Evolutionary conservation across 2,329 filamentous ascomycete genomes (phyloP).

Genomic region (Fusarium nematophilum): DNA sequence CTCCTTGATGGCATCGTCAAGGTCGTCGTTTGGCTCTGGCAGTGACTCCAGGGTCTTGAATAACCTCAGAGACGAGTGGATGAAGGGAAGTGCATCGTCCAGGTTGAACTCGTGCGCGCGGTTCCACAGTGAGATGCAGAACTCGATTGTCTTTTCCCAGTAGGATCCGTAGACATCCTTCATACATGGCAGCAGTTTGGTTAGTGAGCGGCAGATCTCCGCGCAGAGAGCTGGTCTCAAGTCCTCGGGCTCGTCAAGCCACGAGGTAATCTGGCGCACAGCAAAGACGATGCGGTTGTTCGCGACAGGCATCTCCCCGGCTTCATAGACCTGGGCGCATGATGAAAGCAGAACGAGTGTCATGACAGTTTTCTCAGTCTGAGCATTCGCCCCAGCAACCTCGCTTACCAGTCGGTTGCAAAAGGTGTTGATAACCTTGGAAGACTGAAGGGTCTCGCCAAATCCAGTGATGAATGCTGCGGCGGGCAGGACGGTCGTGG

Average conservation of each 20-base stretch:
- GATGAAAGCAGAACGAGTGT: conserved; percentile 66
- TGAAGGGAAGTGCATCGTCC: conserved; percentile 67
- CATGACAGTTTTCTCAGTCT: conserved; percentile 58
- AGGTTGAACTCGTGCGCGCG: conserved; percentile 55
- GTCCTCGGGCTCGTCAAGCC: conserved; percentile 67
- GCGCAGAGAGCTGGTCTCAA: conserved; percentile 58
- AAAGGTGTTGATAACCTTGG: conserved; percentile 62
- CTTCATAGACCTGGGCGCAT: conserved; percentile 63
- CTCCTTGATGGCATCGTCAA: conserved; percentile 78
- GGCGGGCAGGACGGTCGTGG: conserved; percentile 60
- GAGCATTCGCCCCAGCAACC: conserved; percentile 60
- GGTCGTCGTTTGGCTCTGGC: conserved; percentile 84
- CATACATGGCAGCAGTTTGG: conserved; percentile 76
- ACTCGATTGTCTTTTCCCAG: conserved; percentile 76
- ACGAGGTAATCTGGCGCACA: conserved; percentile 80
- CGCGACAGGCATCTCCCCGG: conserved; percentile 65
- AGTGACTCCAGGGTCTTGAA: conserved; percentile 71
- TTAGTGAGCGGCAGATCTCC: conserved; percentile 67
- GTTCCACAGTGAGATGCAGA: conserved; percentile 69
- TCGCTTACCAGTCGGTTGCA: conserved; percentile 72
- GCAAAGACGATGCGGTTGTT: conserved; percentile 83
- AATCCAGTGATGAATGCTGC: conserved; percentile 64
- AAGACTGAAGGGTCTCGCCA: conserved; percentile 60
- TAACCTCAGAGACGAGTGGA: conserved; percentile 80
- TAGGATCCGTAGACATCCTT: conserved; percentile 88